Base-by-base conservation (phyloP, 306 rosid genomes). In the Macrotyloma uniflorum region DNA sequence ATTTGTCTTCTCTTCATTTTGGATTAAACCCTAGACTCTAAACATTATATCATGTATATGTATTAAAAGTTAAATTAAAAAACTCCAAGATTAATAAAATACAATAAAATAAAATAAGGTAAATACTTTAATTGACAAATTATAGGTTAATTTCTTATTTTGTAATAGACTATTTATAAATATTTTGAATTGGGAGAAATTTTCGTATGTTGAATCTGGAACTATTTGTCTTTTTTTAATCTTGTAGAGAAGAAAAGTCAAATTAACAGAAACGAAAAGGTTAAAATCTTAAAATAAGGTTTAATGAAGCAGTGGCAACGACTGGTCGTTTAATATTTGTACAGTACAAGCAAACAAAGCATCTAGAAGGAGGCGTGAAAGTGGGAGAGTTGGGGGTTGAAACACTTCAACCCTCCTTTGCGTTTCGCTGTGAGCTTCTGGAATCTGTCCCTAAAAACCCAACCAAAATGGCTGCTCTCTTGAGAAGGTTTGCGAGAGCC, bases 381-480 rank as follows among this genome's bases (percentile, higher is more conserved):
- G 33, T 23, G 11, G 30, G 32, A 49, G 71, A 49, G 71, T 35
- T 35, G 23, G 15, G 15, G 15, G 47, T 42, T 42, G 47, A 12
- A 32, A 66, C 6, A 6, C 72, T 5, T 30, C 22, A 32, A 32
- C 49, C 83, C 65, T 18, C 26, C 8, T 12, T 22, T 51, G 32
- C 14, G 13, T 38, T 38, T 12, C 43, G 43, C 8, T 38, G 43
- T 9, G 19, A 6, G 1, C 35, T 28, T 35, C 12, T 43, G 23
- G 53, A 63, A 14, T 73, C 49, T 55, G 23, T 38, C 46, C 18
- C 16, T 6, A 1, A 57, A n/a, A 84, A 32, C 79, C 18, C 72
- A 49, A 74, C 35, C 65, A 11, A 75, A 84, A 95, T 95, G 99
- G 91, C 98, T 9, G 67, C 89, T 70, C 84, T 95, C 61, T 81